Conservation (phyloP, 192 early-diverging fungal species). For the Martensiomyces pterosporus region DNA sequence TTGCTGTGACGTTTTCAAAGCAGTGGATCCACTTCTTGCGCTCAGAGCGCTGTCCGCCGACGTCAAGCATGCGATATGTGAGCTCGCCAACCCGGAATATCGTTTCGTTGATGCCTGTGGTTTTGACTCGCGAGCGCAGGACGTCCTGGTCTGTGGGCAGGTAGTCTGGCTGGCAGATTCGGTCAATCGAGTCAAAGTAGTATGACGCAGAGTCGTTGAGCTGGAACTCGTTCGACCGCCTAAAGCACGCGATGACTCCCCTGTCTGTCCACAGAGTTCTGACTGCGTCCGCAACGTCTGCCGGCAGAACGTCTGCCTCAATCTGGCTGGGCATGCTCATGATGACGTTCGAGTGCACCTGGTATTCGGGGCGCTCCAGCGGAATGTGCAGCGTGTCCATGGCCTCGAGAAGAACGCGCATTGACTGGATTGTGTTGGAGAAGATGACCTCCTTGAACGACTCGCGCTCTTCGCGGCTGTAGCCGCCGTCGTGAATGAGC, state of each 20-base stretch:
- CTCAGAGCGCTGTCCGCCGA: constrained; percentile 96
- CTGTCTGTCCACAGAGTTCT: constrained; percentile 79
- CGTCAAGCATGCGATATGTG: constrained; percentile 96
- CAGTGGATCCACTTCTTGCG: constrained; percentile 99
- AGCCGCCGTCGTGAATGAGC: constrained; percentile 94
- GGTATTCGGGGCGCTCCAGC: constrained; percentile 65
- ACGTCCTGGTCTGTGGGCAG: constrained; percentile 95
- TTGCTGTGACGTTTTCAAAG: constrained; percentile 94
- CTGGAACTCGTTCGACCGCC: constrained; percentile 86
- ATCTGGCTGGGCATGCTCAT: constrained; percentile 81
- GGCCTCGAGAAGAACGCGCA: constrained; percentile 92
- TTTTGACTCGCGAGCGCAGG: constrained; percentile 93
- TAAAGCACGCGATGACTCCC: constrained; percentile 79
- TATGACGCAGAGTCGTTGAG: constrained; percentile 95
- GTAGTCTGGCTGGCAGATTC: constrained; percentile 77
- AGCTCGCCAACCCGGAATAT: constrained; percentile 87
- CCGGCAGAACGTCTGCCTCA: constrained; percentile 79
- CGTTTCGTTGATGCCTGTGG: constrained; percentile 95
- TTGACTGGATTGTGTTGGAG: constrained; percentile 92
- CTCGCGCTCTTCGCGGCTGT: constrained; percentile 82
- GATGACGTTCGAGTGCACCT: constrained; percentile 67
- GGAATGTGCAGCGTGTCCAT: constrained; percentile 83
- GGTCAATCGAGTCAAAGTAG: constrained; percentile 93
- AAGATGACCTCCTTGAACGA: constrained; percentile 96
- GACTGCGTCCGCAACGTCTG: constrained; percentile 75